Conservation (phyloP, 108 stramenopile species). For the Stephanodiscus minutulus region DNA sequence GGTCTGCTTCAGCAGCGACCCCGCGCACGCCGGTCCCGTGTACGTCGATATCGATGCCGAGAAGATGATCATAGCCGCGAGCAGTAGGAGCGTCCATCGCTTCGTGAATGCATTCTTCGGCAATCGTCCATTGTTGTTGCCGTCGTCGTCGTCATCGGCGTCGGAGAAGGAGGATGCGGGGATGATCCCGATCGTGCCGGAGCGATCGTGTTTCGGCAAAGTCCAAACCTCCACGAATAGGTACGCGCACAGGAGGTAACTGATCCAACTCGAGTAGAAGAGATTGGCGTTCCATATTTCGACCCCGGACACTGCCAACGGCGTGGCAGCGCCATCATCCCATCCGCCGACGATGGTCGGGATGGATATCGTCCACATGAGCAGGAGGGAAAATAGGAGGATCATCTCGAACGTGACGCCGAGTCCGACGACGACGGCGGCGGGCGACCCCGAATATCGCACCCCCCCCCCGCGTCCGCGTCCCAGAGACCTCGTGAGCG, state of each 20-base stretch:
- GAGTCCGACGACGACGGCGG: neutral
- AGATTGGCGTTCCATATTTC: constrained; percentile 50
- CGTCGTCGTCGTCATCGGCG: too few species aligned
- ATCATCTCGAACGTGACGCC: constrained; percentile 19
- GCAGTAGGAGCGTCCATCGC: constrained; percentile 26
- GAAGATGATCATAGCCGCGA: constrained; percentile 16
- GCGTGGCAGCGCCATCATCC: neutral
- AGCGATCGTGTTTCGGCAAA: neutral
- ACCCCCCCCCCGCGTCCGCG: neutral
- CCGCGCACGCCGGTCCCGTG: constrained; percentile 17
- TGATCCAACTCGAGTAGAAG: constrained; percentile 37
- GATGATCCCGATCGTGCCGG: neutral
- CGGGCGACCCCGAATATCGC: neutral
- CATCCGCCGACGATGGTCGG: constrained; percentile 29
- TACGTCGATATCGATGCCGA: constrained; percentile 22
- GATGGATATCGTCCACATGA: constrained; percentile 29
- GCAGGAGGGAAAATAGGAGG: constrained; percentile 6
- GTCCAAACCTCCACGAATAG: constrained; percentile 28
- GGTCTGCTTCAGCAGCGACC: constrained; percentile 21
- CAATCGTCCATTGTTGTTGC: too few species aligned
- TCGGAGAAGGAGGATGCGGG: neutral
- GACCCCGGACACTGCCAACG: constrained; percentile 21
- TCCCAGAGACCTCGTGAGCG: neutral
- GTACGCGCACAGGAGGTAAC: constrained; percentile 20
- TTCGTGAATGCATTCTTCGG: constrained; percentile 32